A percentile compares a stretch with the other conserved stretches of the same genome.
phyloP scores from a whole-genome alignment of 2,329 filamentous ascomycete species.

The Pestalotiopsis sp. region DNA sequence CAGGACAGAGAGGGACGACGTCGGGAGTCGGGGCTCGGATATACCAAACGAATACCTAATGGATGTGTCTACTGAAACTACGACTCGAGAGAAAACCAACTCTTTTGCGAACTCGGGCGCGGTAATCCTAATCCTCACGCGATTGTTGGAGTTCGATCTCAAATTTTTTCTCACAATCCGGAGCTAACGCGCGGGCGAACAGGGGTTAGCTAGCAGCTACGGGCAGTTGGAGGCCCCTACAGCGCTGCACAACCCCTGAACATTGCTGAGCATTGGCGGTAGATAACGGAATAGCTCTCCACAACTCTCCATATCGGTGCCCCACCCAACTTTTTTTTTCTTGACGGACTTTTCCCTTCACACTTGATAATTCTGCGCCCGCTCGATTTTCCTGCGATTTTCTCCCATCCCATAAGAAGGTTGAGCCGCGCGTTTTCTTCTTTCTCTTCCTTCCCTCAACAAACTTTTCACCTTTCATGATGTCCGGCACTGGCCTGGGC shows the following conservation, averaged over 20 bases:
- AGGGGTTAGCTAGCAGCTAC: neutral
- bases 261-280: neutral
- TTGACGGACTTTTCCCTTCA: neutral
- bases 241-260: neutral
- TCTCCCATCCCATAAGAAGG: neutral
- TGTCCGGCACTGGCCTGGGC: neutral
- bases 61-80: neutral
- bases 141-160: neutral
- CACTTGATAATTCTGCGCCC: neutral
- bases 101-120: constrained; percentile 3
- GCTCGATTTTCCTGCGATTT: neutral
- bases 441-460: neutral
- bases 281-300: constrained; percentile 1
- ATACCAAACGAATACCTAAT: neutral
- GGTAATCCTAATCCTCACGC: neutral
- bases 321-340: constrained; percentile 9
- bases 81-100: neutral
- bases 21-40: neutral
- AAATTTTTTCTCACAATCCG: neutral
- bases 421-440: neutral
- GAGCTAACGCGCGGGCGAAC: neutral
- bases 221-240: neutral
- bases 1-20: neutral
- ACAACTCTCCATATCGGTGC: neutral
- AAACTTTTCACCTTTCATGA: neutral